A percentile compares a stretch with the other conserved stretches of the same genome.
Evolutionary conservation across 306 rosid species (phyloP).

Genomic region (Mucuna pruriens): DNA sequence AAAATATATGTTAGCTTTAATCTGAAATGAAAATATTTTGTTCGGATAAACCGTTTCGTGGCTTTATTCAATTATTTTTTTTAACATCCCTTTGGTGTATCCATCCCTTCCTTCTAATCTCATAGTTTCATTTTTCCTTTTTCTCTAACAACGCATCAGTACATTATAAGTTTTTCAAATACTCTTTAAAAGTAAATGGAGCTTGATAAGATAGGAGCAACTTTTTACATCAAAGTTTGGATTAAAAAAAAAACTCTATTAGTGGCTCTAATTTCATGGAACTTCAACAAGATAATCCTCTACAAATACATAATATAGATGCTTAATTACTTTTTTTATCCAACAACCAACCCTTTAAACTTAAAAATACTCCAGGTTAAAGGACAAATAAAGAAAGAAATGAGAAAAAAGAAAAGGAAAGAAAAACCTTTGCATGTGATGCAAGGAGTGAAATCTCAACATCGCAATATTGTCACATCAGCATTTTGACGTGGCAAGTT

Average conservation of each 20-base stretch:
- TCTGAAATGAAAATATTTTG: no score
- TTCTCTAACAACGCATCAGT: not conserved
- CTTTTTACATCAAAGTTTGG: not conserved
- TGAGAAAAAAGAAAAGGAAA: not conserved
- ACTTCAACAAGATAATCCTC: not conserved
- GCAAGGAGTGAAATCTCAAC: not conserved
- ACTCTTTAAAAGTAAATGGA: not conserved
- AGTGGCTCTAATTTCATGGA: not conserved
- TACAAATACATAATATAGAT: no score
- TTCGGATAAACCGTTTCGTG: no score
- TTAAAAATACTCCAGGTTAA: not conserved
- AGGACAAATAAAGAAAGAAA: not conserved
- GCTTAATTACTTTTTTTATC: no score
- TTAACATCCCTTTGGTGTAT: no score
- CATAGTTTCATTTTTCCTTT: no score
- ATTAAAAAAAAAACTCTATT: not conserved
- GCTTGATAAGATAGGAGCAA: not conserved
- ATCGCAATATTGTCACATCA: conserved; percentile 1
- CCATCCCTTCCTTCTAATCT: no score
- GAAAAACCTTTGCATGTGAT: not conserved
- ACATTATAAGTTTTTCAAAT: not conserved
- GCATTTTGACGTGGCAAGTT: not conserved
- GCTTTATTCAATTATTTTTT: no score
- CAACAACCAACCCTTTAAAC: not conserved
- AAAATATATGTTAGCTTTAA: no score